These are phyloP conservation scores for Scheffersomyces parashehatae DNA, from an alignment of 1,139 yeast species.

Conservation along the genomic window DNA sequence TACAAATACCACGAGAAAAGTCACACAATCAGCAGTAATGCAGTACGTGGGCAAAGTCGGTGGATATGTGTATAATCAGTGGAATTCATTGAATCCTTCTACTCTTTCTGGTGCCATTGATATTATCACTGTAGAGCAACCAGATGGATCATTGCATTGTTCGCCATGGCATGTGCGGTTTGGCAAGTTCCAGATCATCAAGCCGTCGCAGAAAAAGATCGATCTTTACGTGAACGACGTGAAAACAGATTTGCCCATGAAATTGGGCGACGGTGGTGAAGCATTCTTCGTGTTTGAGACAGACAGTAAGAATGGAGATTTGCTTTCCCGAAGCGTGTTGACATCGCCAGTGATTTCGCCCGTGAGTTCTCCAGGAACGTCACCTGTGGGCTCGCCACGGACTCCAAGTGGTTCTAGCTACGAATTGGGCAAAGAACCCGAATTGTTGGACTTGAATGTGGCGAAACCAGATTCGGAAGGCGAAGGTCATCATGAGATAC, in stretches of 20 bases:
- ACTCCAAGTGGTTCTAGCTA: constrained; percentile 7
- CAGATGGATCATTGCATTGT: constrained; percentile 77
- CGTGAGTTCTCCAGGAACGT: constrained; percentile 60
- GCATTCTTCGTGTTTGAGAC: constrained; percentile 97
- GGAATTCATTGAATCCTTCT: constrained; percentile 96
- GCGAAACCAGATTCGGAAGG: constrained; percentile 3
- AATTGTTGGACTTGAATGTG: constrained; percentile 34
- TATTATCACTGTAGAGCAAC: constrained; percentile 93
- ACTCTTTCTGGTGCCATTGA: constrained; percentile 97
- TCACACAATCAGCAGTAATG: constrained; percentile 42
- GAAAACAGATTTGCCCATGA: constrained; percentile 87
- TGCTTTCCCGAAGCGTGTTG: constrained; percentile 72
- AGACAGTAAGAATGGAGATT: constrained; percentile 46
- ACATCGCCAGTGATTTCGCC: constrained; percentile 95
- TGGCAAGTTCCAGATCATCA: constrained; percentile 86
- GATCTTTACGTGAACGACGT: constrained; percentile 84
- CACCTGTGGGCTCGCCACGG: constrained; percentile 41
- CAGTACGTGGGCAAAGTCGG: constrained; percentile 96
- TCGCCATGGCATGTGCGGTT: constrained; percentile 97
- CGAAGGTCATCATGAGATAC: constrained; percentile 4
- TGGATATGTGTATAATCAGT: constrained; percentile 91
- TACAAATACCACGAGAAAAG: no score
- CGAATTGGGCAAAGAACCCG: constrained; percentile 21
- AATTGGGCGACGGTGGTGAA: constrained; percentile 96
- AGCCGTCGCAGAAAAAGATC: constrained; percentile 96